Evolutionary conservation across 2,329 filamentous ascomycete genomes (phyloP), one percentile per base, ranked within the genome.

Genomic region (Furcasterigmium sp.): DNA sequence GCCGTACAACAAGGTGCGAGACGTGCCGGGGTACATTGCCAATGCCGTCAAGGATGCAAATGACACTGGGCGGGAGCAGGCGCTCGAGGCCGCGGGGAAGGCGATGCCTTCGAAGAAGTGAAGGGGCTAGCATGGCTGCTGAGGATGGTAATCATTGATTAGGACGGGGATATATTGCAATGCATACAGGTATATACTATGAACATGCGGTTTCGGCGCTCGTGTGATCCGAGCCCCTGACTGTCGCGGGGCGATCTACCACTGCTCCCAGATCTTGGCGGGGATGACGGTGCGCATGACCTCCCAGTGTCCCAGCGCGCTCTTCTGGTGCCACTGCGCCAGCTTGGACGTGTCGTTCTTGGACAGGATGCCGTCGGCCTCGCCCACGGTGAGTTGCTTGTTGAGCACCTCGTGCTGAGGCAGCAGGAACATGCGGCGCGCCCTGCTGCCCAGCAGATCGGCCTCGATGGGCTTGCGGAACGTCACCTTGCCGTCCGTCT

Each of bases 241-340:
- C 32, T 15, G 32, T 10, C 17, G 8, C 32, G n/a, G 3, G 32
- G 10, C n/a, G 2, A 15, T 5, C 15, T 35, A 95, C 88, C 89
- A 97, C 56, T 80, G 77, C 68, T 95, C 85, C 93, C 93, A 98
- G 20, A 97, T 78, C 11, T 68, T 68, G 44, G 72, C 72, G 1
- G 91, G 90, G 49, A 97, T 53, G 3, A 96, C 90, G 1, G 70
- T 79, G 57, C 93, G 80, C 90, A 98, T 98, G 37, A 98, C 84
- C 35, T 68, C 70, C 93, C 93, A 98, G 67, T 98, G 93, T 9
- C 86, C 86, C 41, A 86, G 59, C 0, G 91, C 91, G 55, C 86
- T 88, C 56, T 79, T 72, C 56, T 81, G 74, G 59, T 95, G 90
- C 72, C 80, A 88, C 59, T 76, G 74, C 43, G 76, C 75, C 56